Base-by-base conservation (phyloP, 2,329 filamentous ascomycete genomes). In the Sporothrix brasiliensis region DNA sequence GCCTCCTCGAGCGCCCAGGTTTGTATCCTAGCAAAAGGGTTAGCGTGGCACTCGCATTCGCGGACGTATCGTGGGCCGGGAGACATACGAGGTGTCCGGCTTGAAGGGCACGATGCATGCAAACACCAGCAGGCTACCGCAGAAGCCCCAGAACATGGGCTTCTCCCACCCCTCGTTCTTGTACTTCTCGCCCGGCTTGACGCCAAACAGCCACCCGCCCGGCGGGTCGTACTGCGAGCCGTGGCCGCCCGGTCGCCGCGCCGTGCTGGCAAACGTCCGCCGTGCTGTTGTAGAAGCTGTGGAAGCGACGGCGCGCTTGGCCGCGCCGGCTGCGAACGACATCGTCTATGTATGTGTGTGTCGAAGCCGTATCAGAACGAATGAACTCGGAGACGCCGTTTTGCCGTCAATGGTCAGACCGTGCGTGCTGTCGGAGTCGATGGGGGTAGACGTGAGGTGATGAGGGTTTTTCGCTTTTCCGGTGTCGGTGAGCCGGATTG, bases 1-100 rank as follows among this genome's bases (percentile, higher is more conserved):
- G 95, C 95, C 84, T 99, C 95, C 83, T 99, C 95, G 56, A 99
- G 89, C 73, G 95, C 95, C 95, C 95, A 99, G 69, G 94, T 98
- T 85, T 98, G 95, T 88, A 99, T 97, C 81, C 95, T 99, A 77
- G 72, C 34, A 13, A 14, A 14, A 71, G 21, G 9, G 67, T 54
- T 21, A 68, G 39, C 30, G 16, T 13, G 41, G 1, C 41, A 2
- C 11, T 44, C 41, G 11, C 41, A 44, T 9, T 34, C n/a, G 34
- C 34, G 34, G 5, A 34, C 7, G 4, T 34, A 41, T n/a, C 11
- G 16, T 21, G 39, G 24, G 0, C 2, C 16, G 41, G 72, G 63
- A 10, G 1, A 49, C 61, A 4, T 19, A 99, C 95, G 93, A 97
- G 74, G 94, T 98, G 86, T 99, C 95, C 68, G 95, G 95, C 89